Base-by-base conservation (phyloP, 2,329 filamentous ascomycete genomes). In the Aspergillus fructus region DNA sequence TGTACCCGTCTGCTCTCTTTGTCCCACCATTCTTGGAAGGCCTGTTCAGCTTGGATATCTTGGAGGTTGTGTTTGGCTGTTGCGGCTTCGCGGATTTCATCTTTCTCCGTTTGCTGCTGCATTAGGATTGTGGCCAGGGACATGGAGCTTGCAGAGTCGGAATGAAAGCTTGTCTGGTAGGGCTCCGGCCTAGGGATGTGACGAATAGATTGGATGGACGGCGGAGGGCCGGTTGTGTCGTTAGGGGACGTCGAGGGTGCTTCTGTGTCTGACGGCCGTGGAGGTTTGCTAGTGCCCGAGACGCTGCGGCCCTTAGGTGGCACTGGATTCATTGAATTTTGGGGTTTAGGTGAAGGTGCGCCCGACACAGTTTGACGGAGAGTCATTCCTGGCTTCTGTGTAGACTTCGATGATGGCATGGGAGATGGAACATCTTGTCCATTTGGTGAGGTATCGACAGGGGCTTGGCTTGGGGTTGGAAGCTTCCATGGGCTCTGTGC, bases 11-110 rank as follows among this genome's bases (percentile, higher is more conserved):
- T 71, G 53, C 73, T 74, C 51, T 74, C 72, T 55, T 75, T 68
- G 23, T 76, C 72, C 72, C 72, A 74, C 74, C 74, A 76, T 71
- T 96, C 88, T 71, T 97, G 91, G 71, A 99, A 99, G 51, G 91
- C 91, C 70, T 99, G 94, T 74, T 99, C 94, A 63, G 94, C 87
- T 72, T 99, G 94, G 58, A 99, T 99, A 62, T 97, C 94, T 68
- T 96, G 88, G 30, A 99, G 78, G 62, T 90, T 94, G 55, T 93
- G 85, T 76, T 96, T 97, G 2, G 92, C 90, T 13, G 73, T 76
- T 11, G 87, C 87, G 1, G 92, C 91, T 70, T 96, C 93, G 53
- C 86, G 88, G 59, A 96, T 87, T 17, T 85, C 84, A 56, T 91
- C 86, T 69, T 96, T 94, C 71, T 97, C 93, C 8, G 85, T 85